phyloP scores from a whole-genome alignment of 371 early-diverging fungal genomes.

The Mortierella polycephala region DNA sequence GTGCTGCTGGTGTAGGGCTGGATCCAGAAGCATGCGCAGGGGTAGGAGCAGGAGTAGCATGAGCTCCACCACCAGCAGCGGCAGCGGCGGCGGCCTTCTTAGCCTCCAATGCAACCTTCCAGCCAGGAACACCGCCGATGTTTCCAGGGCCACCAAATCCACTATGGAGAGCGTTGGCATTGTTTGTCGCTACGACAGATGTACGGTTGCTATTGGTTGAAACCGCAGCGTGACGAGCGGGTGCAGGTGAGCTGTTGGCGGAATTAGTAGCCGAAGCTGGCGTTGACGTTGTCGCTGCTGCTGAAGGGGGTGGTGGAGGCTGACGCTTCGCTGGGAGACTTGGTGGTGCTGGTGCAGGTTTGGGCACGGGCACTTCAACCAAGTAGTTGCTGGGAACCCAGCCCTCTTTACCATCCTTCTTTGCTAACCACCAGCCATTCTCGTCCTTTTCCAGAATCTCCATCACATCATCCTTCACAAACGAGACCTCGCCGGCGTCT shows the following conservation, averaged over 20 bases:
- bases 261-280: conserved; percentile 7
- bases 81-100: conserved; percentile 53
- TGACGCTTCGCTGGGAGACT: conserved; percentile 64
- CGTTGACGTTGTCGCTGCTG: conserved; percentile 41
- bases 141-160: conserved; percentile 54
- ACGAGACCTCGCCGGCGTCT: conserved; percentile 74
- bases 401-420: conserved; percentile 77
- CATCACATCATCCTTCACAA: conserved; percentile 74
- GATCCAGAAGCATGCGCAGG: conserved; percentile 42
- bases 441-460: conserved; percentile 84
- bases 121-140: conserved; percentile 50
- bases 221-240: conserved; percentile 19
- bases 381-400: conserved; percentile 91
- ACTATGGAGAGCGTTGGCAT: conserved; percentile 31
- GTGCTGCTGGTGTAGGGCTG: conserved; percentile 60
- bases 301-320: conserved; percentile 57
- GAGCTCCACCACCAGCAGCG: conserved; percentile 41
- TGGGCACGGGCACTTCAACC: conserved; percentile 65
- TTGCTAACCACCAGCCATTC: conserved; percentile 90
- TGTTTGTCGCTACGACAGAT: conserved; percentile 34
- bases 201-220: conserved; percentile 18
- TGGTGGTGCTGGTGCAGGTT: conserved; percentile 63
- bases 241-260: conserved; percentile 18
- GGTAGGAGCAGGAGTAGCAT: conserved; percentile 42
- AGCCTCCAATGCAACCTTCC: conserved; percentile 54